phyloP scores from a whole-genome alignment of 371 early-diverging fungal species.

The Capniomyces stellatus region DNA sequence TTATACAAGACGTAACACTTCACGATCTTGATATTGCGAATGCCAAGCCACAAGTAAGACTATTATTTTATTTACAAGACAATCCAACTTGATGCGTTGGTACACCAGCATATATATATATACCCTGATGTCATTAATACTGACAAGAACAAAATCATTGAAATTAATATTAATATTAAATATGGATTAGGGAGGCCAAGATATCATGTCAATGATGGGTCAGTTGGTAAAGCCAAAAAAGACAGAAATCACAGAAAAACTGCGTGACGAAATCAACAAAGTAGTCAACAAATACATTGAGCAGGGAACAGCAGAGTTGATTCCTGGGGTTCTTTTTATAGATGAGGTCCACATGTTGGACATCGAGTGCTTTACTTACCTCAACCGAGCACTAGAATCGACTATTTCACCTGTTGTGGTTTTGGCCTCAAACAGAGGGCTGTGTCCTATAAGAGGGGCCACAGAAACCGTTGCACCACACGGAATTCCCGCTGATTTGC shows the following conservation, averaged over 20 bases:
- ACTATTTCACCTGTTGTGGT: constrained; percentile 93
- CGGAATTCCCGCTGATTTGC: constrained; percentile 92
- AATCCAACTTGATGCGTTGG: background rate
- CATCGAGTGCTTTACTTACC: constrained; percentile 96
- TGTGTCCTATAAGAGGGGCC: constrained; percentile 85
- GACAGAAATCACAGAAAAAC: constrained; percentile 95
- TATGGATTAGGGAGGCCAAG: constrained; percentile 87
- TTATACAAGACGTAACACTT: constrained; percentile 92
- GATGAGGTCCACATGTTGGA: constrained; percentile 99
- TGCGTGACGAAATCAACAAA: constrained; percentile 96
- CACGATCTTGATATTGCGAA: constrained; percentile 99
- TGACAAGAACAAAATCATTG: too few relatives aligned
- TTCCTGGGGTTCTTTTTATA: constrained; percentile 95
- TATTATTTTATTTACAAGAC: too few relatives aligned
- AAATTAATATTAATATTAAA: too few relatives aligned
- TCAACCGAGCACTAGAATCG: constrained; percentile 92
- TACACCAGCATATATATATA: too few relatives aligned
- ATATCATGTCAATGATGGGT: constrained; percentile 94
- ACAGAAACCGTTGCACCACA: constrained; percentile 55
- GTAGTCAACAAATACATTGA: constrained; percentile 97
- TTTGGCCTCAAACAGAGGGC: constrained; percentile 93
- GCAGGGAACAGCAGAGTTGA: constrained; percentile 93
- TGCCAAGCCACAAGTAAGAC: constrained; percentile 81
- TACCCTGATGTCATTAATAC: too few relatives aligned
- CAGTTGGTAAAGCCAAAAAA: constrained; percentile 93